phyloP scores from a whole-genome alignment of 2,329 filamentous ascomycete species.

The Dactylella cylindrospora region DNA sequence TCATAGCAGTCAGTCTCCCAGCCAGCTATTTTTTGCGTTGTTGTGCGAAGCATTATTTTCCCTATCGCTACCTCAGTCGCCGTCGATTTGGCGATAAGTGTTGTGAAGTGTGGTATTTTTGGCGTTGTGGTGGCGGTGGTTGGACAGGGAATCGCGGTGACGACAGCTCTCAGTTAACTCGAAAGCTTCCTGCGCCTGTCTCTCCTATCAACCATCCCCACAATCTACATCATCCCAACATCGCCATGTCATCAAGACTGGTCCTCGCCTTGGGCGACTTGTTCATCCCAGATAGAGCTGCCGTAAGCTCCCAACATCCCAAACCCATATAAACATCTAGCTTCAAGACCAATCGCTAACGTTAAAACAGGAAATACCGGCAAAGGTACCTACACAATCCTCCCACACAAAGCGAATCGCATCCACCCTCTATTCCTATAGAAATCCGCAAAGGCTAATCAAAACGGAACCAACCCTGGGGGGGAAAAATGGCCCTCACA shows the following conservation, averaged over 20 bases:
- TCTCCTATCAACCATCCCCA: constrained; percentile 2
- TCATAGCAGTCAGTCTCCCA: no score
- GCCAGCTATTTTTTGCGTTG: no score
- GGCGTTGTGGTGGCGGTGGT: no score
- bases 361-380: constrained; percentile 68
- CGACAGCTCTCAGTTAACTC: no score
- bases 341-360: constrained; percentile 2
- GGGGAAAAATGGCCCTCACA: constrained; percentile 42
- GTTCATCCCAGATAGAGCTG: constrained; percentile 87
- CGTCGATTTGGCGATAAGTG: no score
- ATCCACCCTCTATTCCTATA: constrained; percentile 2
- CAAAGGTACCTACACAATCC: constrained; percentile 65
- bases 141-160: no score
- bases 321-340: constrained; percentile 28
- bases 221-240: neutral
- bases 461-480: constrained; percentile 10
- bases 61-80: no score
- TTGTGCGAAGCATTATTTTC: no score
- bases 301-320: constrained; percentile 57
- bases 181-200: no score
- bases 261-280: constrained; percentile 91
- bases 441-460: constrained; percentile 16
- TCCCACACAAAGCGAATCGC: constrained; percentile 1
- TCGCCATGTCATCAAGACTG: constrained; percentile 73
- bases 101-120: no score